Evolutionary conservation across 257 asterid species (phyloP).

Genomic region (Solanum paucissectum): DNA sequence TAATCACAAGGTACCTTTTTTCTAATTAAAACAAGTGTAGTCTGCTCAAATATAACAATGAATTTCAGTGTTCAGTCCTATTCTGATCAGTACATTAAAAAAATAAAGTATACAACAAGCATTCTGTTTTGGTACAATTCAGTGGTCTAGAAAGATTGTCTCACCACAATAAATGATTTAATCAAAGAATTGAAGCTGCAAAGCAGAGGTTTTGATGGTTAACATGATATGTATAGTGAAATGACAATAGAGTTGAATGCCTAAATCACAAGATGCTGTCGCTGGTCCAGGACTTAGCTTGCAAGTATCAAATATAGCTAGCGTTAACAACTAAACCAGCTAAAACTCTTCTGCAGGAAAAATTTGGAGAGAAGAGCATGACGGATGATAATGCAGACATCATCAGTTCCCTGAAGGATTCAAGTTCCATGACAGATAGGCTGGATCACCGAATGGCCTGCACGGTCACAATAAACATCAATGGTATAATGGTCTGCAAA

Average conservation of each 20-base stretch:
- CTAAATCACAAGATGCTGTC: background rate
- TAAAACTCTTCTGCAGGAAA: conserved; percentile 1
- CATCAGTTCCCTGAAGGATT: conserved; percentile 17
- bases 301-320: background rate
- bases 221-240: background rate
- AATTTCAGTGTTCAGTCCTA: background rate
- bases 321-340: background rate
- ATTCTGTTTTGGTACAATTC: background rate
- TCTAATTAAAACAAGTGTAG: background rate
- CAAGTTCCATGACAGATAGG: conserved; percentile 67
- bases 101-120: background rate
- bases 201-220: background rate
- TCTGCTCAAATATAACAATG: background rate
- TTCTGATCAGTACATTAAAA: background rate
- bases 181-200: background rate
- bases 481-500: background rate
- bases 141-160: background rate
- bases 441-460: conserved; percentile 81
- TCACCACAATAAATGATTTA: background rate
- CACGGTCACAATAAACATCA: background rate
- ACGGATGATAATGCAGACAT: background rate
- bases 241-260: background rate
- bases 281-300: background rate
- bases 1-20: background rate
- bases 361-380: background rate